A percentile compares a stretch with the other conserved stretches of the same genome.
phyloP scores from a whole-genome alignment of 495 filamentous ascomycete species.

The Trichoderma orchidacearum region DNA sequence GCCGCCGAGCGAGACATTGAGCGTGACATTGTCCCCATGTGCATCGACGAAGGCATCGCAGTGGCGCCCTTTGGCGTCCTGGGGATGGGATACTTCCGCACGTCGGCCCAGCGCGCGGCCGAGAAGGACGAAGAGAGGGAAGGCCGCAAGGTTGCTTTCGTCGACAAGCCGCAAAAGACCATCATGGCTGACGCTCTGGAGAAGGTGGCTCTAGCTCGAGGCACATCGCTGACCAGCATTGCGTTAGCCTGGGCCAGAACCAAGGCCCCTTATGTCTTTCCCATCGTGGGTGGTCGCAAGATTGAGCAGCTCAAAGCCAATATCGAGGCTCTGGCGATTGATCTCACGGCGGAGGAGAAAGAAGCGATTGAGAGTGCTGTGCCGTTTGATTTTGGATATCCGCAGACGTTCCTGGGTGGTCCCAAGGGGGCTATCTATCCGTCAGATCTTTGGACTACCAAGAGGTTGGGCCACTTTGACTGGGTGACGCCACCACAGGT shows the following conservation, averaged over 20 bases:
- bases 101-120: background rate
- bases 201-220: slow-evolving; percentile 36
- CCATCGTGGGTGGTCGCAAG: slow-evolving; percentile 43
- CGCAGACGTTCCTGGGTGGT: slow-evolving; percentile 29
- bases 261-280: slow-evolving; percentile 38
- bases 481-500: slow-evolving; percentile 11
- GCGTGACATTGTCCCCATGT: slow-evolving; percentile 45
- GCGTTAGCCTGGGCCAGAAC: slow-evolving; percentile 42
- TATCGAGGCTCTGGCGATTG: slow-evolving; percentile 42
- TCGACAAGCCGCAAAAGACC: slow-evolving; percentile 26
- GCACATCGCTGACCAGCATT: slow-evolving; percentile 24
- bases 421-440: slow-evolving; percentile 18
- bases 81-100: slow-evolving; percentile 39
- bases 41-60: slow-evolving; percentile 40
- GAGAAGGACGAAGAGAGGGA: slow-evolving; percentile 10
- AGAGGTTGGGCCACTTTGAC: slow-evolving; percentile 23
- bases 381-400: slow-evolving; percentile 43
- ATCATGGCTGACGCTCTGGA: slow-evolving; percentile 32
- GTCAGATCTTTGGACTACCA: slow-evolving; percentile 17
- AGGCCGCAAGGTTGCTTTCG: slow-evolving; percentile 15
- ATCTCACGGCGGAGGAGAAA: slow-evolving; percentile 18
- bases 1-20: slow-evolving; percentile 38
- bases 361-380: slow-evolving; percentile 13
- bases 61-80: slow-evolving; percentile 41
- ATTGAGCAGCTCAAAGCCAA: slow-evolving; percentile 51